Conservation (phyloP, 2,329 filamentous ascomycete species). For the Sporothrix mexicana region DNA sequence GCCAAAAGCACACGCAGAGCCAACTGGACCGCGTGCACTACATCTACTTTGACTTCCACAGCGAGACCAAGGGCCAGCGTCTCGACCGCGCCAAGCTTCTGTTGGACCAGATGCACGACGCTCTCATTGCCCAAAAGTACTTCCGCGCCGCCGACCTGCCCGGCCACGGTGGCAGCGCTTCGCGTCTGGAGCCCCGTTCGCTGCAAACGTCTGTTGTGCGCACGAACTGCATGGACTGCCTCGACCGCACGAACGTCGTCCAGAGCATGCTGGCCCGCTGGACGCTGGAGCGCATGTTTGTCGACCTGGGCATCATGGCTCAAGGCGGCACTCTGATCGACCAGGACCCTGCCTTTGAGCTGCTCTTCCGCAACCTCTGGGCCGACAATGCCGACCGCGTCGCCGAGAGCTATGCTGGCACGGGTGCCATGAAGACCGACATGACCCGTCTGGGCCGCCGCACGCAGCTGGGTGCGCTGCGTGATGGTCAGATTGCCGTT, state of each 20-base stretch:
- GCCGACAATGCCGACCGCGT: slow-evolving; percentile 98
- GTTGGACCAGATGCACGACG: slow-evolving; percentile 78
- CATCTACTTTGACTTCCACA: slow-evolving; percentile 98
- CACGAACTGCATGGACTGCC: slow-evolving; percentile 99
- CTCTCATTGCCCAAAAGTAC: slow-evolving; percentile 80
- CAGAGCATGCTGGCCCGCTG: slow-evolving; percentile 95
- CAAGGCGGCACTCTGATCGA: slow-evolving; percentile 76
- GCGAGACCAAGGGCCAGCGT: slow-evolving; percentile 91
- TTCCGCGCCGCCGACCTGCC: slow-evolving; percentile 91
- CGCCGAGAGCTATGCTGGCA: slow-evolving; percentile 90
- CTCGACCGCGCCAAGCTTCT: slow-evolving; percentile 92
- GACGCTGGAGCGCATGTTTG: slow-evolving; percentile 86
- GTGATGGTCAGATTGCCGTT: slow-evolving; percentile 85
- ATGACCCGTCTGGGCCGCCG: slow-evolving; percentile 92
- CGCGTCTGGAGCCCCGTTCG: slow-evolving; percentile 77
- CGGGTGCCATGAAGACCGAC: slow-evolving; percentile 96
- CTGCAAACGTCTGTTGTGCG: slow-evolving; percentile 89
- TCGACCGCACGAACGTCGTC: slow-evolving; percentile 96
- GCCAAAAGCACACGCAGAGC: slow-evolving; percentile 14
- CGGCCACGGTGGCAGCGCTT: slow-evolving; percentile 66
- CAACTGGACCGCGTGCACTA: slow-evolving; percentile 86
- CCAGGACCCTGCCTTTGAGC: slow-evolving; percentile 82
- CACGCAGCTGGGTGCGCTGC: slow-evolving; percentile 81
- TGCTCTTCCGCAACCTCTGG: slow-evolving; percentile 96
- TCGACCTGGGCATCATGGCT: slow-evolving; percentile 78